Evolutionary conservation across 2,329 filamentous ascomycete genomes (phyloP).

Genomic region (Talaromyces verruculosus): DNA sequence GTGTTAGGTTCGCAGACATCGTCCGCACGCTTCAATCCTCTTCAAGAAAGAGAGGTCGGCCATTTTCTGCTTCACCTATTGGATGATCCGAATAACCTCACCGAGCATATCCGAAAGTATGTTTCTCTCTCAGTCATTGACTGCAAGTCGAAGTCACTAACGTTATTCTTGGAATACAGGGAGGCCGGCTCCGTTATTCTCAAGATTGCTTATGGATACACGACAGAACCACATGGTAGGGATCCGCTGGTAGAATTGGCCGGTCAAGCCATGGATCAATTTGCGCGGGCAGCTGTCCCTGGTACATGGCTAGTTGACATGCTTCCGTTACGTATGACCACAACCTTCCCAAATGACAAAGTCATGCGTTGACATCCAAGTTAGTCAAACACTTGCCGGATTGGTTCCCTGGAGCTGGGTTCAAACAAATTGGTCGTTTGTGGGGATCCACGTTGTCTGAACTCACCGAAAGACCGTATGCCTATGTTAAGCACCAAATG

Average conservation of each 20-base stretch:
- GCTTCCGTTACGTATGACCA: conserved; percentile 42
- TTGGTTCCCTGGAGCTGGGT: conserved; percentile 49
- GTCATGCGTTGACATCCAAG: not conserved
- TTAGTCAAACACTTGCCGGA: conserved; percentile 44
- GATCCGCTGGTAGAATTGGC: conserved; percentile 50
- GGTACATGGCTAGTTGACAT: conserved; percentile 50
- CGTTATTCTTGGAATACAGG: conserved; percentile 25
- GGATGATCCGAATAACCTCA: conserved; percentile 39
- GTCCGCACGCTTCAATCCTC: conserved; percentile 40
- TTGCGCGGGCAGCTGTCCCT: conserved; percentile 43
- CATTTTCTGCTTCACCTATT: conserved; percentile 48
- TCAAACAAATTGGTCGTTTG: conserved; percentile 44
- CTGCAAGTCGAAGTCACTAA: not conserved
- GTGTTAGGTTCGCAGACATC: conserved; percentile 47
- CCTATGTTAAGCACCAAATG: conserved; percentile 45
- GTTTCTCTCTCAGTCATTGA: not conserved
- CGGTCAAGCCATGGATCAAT: conserved; percentile 41
- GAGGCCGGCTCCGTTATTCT: conserved; percentile 44
- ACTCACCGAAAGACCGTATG: conserved; percentile 44
- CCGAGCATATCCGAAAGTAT: conserved; percentile 46
- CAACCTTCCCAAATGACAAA: not conserved
- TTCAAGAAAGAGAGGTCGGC: conserved; percentile 49
- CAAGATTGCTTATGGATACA: conserved; percentile 52
- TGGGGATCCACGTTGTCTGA: conserved; percentile 37
- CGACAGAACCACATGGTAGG: conserved; percentile 35